Evolutionary conservation across 164 flowering plant genomes (phyloP), one percentile per base, ranked within the genome.

Genomic region (Tetracentron sinense): DNA sequence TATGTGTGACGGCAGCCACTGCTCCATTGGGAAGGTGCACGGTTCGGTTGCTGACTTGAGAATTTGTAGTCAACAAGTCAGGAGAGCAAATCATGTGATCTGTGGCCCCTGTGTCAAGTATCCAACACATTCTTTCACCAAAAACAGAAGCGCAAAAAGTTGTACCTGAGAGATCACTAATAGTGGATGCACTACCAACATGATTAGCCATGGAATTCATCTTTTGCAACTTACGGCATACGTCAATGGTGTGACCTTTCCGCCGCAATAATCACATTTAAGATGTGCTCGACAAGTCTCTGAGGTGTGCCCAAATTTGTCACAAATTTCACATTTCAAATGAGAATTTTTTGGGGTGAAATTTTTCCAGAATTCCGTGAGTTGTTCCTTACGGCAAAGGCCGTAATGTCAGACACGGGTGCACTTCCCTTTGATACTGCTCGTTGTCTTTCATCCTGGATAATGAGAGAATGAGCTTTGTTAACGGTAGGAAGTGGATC

Each of bases 261-360:
- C 44, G 48, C 71, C 71, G 20, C 65, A 67, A 67, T 60, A 44
- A 44, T 61, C 65, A 29, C 60, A 60, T 54, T 61, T 53, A 65
- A n/a, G n/a, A n/a, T n/a, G n/a, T n/a, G n/a, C n/a, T n/a, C n/a
- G n/a, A n/a, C n/a, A n/a, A n/a, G 53, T 50, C 53, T 20, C 53
- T 59, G 27, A 67, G 70, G 4, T 67, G 70, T 42, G 63, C 42
- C 17, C 52, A 56, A 50, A 2, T 56, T 66, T 56, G 52, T 54
- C 35, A 54, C 26, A 31, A 60, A 28, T 30, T 46, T 42, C 31
- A 30, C 62, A 65, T 51, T 57, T 65, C 25, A 51, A 57, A 23
- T 65, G 68, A 56, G 61, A 54, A 47, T 46, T 65, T 52, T 23
- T 52, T 3, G 55, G 30, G 23, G 55, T 53, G 49, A 65, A 44